These are phyloP conservation scores for Russula sp. DNA, from an alignment of 768 basidiomycete species.

Conservation along the genomic window DNA sequence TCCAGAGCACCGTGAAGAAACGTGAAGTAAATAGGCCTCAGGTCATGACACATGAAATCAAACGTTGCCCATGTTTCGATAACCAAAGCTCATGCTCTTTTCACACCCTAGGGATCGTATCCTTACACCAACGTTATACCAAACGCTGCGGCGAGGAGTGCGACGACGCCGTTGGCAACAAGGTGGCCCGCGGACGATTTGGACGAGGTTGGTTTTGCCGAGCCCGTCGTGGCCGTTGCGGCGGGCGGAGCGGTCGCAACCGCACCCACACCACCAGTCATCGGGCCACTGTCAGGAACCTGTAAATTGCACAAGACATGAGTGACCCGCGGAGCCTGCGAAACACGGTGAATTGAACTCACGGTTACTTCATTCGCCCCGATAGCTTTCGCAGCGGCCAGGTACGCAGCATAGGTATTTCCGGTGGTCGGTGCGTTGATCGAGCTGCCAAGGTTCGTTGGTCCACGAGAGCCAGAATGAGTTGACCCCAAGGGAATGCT, in stretches of 20 bases:
- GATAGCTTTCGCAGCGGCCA: conserved; percentile 36
- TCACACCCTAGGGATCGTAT: background rate
- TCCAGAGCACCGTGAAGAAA: background rate
- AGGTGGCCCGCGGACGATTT: background rate
- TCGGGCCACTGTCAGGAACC: conserved; percentile 37
- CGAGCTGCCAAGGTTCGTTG: conserved; percentile 21
- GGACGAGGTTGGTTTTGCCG: background rate
- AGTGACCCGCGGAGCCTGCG: background rate
- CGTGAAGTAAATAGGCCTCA: background rate
- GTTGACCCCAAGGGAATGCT: conserved; percentile 1
- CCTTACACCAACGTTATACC: conserved; percentile 6
- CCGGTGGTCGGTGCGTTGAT: conserved; percentile 46
- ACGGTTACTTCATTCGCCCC: conserved; percentile 35
- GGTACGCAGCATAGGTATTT: conserved; percentile 40
- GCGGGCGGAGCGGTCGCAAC: conserved; percentile 16
- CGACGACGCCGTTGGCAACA: conserved; percentile 10
- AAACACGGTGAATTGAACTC: conserved; percentile 17
- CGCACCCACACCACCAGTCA: conserved; percentile 36
- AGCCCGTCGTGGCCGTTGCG: background rate
- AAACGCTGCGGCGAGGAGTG: conserved; percentile 1
- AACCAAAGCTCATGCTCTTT: background rate
- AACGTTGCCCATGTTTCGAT: background rate
- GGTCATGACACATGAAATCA: background rate
- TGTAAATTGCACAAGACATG: conserved; percentile 13
- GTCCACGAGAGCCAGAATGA: background rate